Evolutionary conservation across 1,139 yeast genomes (phyloP).

Genomic region (Meyerozyma guilliermondii): DNA sequence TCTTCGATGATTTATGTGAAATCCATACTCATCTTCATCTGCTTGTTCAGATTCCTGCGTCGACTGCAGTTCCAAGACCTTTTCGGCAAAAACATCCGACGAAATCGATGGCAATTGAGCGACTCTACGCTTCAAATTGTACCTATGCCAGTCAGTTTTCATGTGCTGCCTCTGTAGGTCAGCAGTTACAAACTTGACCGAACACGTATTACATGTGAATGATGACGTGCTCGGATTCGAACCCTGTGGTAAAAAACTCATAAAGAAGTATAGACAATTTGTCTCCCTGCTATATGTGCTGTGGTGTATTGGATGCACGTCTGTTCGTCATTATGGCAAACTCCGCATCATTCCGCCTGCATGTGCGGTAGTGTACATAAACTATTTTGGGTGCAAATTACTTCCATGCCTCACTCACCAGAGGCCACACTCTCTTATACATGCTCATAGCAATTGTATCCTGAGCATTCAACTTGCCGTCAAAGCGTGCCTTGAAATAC

Average conservation of each 20-base stretch:
- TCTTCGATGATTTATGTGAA: constrained; percentile 34
- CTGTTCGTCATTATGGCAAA: background rate
- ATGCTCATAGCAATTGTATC: constrained; percentile 93
- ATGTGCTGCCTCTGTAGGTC: constrained; percentile 84
- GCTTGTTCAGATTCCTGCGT: constrained; percentile 23
- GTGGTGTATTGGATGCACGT: background rate
- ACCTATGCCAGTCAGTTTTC: constrained; percentile 96
- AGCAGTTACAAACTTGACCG: constrained; percentile 68
- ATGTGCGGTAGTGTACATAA: background rate
- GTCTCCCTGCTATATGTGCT: background rate
- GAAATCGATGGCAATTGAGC: constrained; percentile 77
- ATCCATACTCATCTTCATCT: constrained; percentile 65
- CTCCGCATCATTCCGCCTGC: background rate
- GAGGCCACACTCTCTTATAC: constrained; percentile 93
- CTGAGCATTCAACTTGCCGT: constrained; percentile 84
- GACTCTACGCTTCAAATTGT: constrained; percentile 86
- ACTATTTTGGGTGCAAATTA: background rate
- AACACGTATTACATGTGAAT: constrained; percentile 87
- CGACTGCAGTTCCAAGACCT: constrained; percentile 38
- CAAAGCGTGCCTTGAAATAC: constrained; percentile 92
- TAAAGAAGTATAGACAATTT: background rate
- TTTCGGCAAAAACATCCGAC: constrained; percentile 78
- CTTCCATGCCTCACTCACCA: constrained; percentile 29
- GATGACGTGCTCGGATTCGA: constrained; percentile 30
- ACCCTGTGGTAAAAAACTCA: constrained; percentile 19